Conservation (phyloP, 176 grass and related monocot species). For the Pharus latifolius region DNA sequence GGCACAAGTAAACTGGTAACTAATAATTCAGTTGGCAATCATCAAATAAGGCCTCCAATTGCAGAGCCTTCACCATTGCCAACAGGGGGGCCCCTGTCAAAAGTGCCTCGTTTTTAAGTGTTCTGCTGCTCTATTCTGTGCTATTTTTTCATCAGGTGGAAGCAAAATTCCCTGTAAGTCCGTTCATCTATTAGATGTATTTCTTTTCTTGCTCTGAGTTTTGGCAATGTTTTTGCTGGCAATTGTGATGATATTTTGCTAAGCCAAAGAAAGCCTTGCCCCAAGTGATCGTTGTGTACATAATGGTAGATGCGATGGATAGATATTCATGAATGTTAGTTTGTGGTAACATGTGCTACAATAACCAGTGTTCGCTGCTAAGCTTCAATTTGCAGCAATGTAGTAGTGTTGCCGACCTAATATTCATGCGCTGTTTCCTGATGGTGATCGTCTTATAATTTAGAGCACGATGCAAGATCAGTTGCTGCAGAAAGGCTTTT, state of each 20-base stretch:
- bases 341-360: background rate
- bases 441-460: background rate
- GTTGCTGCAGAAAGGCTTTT: background rate
- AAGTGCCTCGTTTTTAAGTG: slow-evolving; percentile 46
- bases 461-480: background rate
- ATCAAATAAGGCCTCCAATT: slow-evolving; percentile 40
- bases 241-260: background rate
- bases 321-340: background rate
- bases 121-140: background rate
- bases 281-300: background rate
- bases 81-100: slow-evolving; percentile 20
- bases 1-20: slow-evolving; percentile 22
- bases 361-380: background rate
- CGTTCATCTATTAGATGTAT: background rate
- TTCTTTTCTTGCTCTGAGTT: background rate
- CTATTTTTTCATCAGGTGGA: background rate
- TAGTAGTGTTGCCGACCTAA: background rate
- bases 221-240: background rate
- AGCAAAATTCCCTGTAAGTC: slow-evolving; percentile 28
- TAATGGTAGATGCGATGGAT: background rate
- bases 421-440: background rate
- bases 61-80: slow-evolving; percentile 41
- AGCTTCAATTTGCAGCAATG: background rate
- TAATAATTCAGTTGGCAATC: slow-evolving; percentile 34
- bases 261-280: too few relatives aligned